A percentile compares a stretch with the other conserved stretches of the same genome.
phyloP scores from a whole-genome alignment of 495 filamentous ascomycete genomes.

The Pyrenopolyporus hunteri region DNA sequence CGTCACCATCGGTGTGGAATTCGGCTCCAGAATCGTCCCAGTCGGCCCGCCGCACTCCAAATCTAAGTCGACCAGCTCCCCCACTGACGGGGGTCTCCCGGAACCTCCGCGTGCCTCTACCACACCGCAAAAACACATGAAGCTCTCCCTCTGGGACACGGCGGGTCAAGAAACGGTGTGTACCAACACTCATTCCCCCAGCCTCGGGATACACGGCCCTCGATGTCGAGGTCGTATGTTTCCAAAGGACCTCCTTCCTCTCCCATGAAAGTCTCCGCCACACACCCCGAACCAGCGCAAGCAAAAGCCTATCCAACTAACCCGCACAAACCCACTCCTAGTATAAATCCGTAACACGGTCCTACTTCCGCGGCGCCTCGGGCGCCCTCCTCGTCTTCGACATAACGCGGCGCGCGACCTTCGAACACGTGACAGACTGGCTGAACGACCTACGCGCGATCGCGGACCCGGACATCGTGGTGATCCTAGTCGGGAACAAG shows the following conservation, averaged over 20 bases:
- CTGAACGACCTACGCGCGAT: constrained; percentile 90
- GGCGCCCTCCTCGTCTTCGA: constrained; percentile 95
- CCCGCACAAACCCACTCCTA: constrained; percentile 2
- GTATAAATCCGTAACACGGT: constrained; percentile 92
- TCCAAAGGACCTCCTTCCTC: too few relatives aligned
- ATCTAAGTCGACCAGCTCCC: constrained; percentile 40
- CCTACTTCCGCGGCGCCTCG: constrained; percentile 92
- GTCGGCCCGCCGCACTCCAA: constrained; percentile 77
- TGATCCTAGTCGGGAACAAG: constrained; percentile 96
- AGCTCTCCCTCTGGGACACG: constrained; percentile 86
- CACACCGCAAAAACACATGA: constrained; percentile 73
- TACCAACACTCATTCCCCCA: background rate
- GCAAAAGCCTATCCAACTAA: background rate
- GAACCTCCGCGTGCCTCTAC: constrained; percentile 40
- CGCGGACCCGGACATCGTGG: constrained; percentile 90
- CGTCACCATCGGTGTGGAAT: constrained; percentile 98
- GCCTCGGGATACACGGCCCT: background rate
- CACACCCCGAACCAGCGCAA: background rate
- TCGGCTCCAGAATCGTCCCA: constrained; percentile 91
- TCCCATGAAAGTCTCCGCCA: background rate
- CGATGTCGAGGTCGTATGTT: background rate
- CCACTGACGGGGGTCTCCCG: constrained; percentile 45
- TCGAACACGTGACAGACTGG: constrained; percentile 85
- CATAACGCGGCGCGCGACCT: constrained; percentile 84
- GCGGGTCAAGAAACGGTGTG: constrained; percentile 86